Base-by-base conservation (phyloP, 352 stramenopile species). In the Globisporangium apiculatum region DNA sequence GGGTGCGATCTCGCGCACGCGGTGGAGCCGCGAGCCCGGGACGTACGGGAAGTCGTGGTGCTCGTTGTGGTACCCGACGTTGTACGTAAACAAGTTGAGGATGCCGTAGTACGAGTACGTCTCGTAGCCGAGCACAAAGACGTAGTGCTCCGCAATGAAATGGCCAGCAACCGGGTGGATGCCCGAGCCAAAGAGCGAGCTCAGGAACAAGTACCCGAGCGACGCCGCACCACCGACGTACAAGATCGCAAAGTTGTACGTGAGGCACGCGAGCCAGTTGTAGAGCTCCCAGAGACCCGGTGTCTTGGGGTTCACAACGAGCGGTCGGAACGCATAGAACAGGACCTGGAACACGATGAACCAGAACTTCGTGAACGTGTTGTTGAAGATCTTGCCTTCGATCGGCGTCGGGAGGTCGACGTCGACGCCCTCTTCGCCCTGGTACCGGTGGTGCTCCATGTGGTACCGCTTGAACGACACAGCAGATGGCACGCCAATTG, bases 21-120 rank as follows among this genome's bases (percentile, higher is more conserved):
- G 63, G 14, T 96, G 95, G 48, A 99, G 79, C 41, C 86, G 86
- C 55, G 84, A 91, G 52, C 93, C 89, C 10, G 91, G 74, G 9
- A 98, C 79, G 58, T 90, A 92, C 37, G 95, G 92, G 70, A 99
- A 98, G 73, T 99, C 96, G 68, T 99, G 96, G 75, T 99, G 96
- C 73, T 99, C 95, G 71, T 99, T 99, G 79, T 99, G 96, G 66
- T 98, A 97, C 18, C 96, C 96, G 18, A 99, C 96, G 73, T 99
- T 99, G 68, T 98, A 99, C 48, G 92, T 97, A 50, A 99, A 69
- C 59, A 79, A 91, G 79, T 99, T 99, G 40, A 98, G 78, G 24
- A 89, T 86, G 61, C 96, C 96, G 69, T 99, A 99, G 83, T 99
- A 99, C 57, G 87, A 98, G 72, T 98, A 99, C 43, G 96, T 99